Percentiles rank a stretch among this genome's conserved stretches.
These are phyloP conservation scores for Eucalyptus fibrosa DNA, from an alignment of 345 rosid species.

Conservation along the genomic window DNA sequence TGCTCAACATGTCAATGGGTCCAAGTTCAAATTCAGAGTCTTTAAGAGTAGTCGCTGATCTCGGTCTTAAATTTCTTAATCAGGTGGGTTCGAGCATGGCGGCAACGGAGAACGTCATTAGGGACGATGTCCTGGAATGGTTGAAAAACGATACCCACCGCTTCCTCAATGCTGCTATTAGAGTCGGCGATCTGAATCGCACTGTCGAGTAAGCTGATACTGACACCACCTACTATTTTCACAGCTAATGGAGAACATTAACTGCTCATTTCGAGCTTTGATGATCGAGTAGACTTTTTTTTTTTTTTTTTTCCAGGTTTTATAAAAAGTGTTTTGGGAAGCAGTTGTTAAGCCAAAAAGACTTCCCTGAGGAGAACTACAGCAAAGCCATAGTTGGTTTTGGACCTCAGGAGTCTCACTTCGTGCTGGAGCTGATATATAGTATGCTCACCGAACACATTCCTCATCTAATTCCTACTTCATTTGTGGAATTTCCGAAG, in stretches of 20 bases:
- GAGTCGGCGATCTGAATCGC: conserved; percentile 27
- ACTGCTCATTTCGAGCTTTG: background rate
- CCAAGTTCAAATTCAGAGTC: background rate
- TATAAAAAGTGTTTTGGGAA: conserved; percentile 37
- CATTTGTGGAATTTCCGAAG: fast-evolving
- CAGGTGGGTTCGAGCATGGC: background rate
- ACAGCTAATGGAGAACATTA: background rate
- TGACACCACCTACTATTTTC: background rate
- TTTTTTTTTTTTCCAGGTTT: conserved; percentile 1
- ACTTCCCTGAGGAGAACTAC: conserved; percentile 23
- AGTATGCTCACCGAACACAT: background rate
- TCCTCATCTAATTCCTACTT: background rate
- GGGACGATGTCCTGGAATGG: conserved; percentile 10
- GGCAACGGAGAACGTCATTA: background rate
- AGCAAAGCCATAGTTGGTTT: conserved; percentile 27
- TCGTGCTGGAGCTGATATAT: conserved; percentile 27
- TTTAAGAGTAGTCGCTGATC: background rate
- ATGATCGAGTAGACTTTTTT: background rate
- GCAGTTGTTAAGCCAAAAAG: conserved; percentile 25
- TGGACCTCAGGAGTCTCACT: conserved; percentile 28
- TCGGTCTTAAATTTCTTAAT: background rate
- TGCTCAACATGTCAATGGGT: background rate
- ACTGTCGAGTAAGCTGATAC: conserved; percentile 9
- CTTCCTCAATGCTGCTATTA: conserved; percentile 20
- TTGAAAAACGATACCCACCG: conserved; percentile 25